A percentile compares a stretch with the other conserved stretches of the same genome.
phyloP scores from a whole-genome alignment of 2,329 filamentous ascomycete genomes.

The Amauroascus verrucosus region DNA sequence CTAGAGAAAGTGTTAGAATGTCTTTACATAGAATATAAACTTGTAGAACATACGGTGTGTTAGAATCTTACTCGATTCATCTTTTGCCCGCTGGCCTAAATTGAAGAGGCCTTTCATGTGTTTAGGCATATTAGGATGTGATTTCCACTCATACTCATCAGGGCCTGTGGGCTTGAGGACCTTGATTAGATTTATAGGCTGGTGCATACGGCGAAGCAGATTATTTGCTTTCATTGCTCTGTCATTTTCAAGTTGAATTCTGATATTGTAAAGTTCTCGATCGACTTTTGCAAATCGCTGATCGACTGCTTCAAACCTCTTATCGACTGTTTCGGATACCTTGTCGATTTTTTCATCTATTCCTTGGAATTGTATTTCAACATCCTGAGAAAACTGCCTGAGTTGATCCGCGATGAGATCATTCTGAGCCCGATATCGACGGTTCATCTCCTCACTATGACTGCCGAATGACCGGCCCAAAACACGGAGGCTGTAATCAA shows the following conservation, averaged over 20 bases:
- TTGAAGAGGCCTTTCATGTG: conserved; percentile 4
- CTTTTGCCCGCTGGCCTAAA: neutral
- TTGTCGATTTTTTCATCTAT: neutral
- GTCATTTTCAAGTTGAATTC: neutral
- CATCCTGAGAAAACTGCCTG: neutral
- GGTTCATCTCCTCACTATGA: neutral
- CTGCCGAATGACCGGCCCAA: neutral
- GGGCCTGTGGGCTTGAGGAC: neutral
- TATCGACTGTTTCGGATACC: neutral
- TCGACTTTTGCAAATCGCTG: neutral
- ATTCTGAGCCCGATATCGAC: neutral
- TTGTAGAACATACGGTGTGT: neutral
- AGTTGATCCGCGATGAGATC: neutral
- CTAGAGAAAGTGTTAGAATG: neutral
- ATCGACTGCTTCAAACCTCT: neutral
- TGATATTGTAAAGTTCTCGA: neutral
- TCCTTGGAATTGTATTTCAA: neutral
- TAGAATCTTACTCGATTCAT: neutral
- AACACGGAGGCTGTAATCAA: neutral
- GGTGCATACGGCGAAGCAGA: neutral
- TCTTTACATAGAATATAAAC: neutral
- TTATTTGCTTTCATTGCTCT: neutral
- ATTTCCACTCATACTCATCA: neutral
- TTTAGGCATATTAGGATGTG: neutral
- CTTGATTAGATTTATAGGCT: conserved; percentile 7